These are phyloP conservation scores for Vanrija sp. DNA, from an alignment of 1,284 basidiomycete genomes.

Conservation along the genomic window DNA sequence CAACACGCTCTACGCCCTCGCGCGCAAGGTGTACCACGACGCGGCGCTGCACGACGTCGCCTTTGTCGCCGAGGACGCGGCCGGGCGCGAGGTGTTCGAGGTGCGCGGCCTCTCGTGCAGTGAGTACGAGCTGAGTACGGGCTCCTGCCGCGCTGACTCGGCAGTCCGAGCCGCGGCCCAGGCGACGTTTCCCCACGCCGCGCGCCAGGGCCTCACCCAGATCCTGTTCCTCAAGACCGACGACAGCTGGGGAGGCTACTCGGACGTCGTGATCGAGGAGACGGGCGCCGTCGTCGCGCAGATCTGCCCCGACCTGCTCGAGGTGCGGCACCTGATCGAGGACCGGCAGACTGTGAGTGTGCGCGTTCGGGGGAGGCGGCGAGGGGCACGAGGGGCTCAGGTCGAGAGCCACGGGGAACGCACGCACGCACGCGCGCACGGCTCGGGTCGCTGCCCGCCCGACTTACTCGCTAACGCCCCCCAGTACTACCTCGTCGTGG, in stretches of 20 bases:
- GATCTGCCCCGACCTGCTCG: slow-evolving; percentile 39
- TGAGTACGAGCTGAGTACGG: not conserved
- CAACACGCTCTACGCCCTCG: not conserved
- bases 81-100: slow-evolving; percentile 34
- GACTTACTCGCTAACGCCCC: not conserved
- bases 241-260: slow-evolving; percentile 40
- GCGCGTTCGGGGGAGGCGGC: not conserved
- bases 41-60: not conserved
- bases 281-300: slow-evolving; percentile 34
- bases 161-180: not conserved
- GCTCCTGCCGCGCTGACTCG: no score
- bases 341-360: slow-evolving; percentile 41
- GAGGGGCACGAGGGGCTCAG: no score
- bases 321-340: slow-evolving; percentile 31
- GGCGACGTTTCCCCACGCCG: not conserved
- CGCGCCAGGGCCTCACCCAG: not conserved
- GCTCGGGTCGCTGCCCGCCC: no score
- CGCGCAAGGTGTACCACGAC: not conserved
- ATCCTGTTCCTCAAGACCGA: slow-evolving; percentile 10
- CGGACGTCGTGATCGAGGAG: slow-evolving; percentile 29
- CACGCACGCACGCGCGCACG: no score
- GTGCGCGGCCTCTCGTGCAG: slow-evolving; percentile 11
- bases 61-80: slow-evolving; percentile 28
- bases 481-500: slow-evolving; percentile 8
- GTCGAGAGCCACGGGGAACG: no score